phyloP scores from a whole-genome alignment of 306 rosid genomes.

The Trichosanthes cucumerina region DNA sequence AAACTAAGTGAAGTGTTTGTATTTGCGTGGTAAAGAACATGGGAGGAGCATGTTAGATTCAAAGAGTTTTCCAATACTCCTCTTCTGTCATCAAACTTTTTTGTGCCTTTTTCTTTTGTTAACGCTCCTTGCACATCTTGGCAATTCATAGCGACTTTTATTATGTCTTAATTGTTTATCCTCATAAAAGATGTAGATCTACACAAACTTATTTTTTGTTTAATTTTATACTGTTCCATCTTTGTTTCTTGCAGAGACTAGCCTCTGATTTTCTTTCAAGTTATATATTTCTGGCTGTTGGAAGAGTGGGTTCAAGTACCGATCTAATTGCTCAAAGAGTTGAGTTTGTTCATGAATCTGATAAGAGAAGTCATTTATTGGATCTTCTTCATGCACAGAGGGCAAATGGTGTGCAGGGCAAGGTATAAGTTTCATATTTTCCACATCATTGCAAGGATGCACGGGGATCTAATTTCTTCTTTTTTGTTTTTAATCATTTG shows the following conservation, averaged over 20 bases:
- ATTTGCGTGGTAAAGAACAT: not conserved
- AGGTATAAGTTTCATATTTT: constrained; percentile 37
- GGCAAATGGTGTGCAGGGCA: constrained; percentile 56
- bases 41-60: not conserved
- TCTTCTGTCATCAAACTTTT: not conserved
- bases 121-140: not conserved
- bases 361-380: constrained; percentile 93
- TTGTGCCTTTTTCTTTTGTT: not conserved
- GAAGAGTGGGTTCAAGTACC: constrained; percentile 97
- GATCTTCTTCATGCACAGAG: constrained; percentile 96
- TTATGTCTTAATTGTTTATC: not conserved
- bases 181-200: not conserved
- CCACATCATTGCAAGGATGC: not conserved
- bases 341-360: constrained; percentile 80
- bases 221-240: not conserved
- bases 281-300: constrained; percentile 86
- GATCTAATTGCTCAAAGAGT: constrained; percentile 92
- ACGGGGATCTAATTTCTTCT: not conserved
- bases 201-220: not conserved
- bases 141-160: not conserved
- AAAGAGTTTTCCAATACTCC: not conserved
- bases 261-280: constrained; percentile 85
- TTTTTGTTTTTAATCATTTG: not conserved
- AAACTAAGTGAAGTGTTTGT: not conserved
- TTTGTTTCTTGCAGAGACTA: constrained; percentile 49